phyloP scores from a whole-genome alignment of 2,329 filamentous ascomycete genomes.

The Pseudogymnoascus sp. region DNA sequence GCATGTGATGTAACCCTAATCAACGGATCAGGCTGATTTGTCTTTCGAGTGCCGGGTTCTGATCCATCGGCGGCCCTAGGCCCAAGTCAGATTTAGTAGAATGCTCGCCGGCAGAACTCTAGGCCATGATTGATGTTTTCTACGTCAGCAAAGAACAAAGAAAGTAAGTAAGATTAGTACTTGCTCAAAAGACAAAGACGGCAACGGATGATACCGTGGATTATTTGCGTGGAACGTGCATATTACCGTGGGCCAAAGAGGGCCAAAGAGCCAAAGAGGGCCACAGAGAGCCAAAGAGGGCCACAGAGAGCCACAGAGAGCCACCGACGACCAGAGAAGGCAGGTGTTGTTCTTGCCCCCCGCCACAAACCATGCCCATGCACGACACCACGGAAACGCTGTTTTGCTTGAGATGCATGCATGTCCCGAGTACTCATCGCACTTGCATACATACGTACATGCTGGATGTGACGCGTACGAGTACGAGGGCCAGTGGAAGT shows the following conservation, averaged over 20 bases:
- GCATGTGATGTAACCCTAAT: slow-evolving; percentile 5
- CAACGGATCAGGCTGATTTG: slow-evolving; percentile 3
- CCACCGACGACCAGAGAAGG: neutral
- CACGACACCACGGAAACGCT: neutral
- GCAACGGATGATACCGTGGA: neutral
- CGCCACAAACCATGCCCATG: neutral
- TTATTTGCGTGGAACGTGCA: neutral
- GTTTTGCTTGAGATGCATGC: neutral
- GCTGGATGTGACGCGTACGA: no score
- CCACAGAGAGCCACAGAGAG: neutral
- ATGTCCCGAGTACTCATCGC: no score
- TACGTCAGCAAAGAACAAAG: neutral
- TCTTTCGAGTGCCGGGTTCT: neutral
- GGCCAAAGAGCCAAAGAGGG: neutral
- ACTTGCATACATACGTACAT: no score
- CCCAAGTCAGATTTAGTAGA: neutral
- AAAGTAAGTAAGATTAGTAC: neutral
- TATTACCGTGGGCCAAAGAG: neutral
- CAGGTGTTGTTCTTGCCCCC: neutral
- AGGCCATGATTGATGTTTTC: neutral
- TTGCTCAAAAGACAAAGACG: neutral
- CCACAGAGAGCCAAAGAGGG: no score
- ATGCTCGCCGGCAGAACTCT: no score
- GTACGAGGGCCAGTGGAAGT: neutral
- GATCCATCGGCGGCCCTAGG: neutral